Base-by-base conservation (phyloP, 2,329 filamentous ascomycete genomes). In the Trichophyton rubrum region DNA sequence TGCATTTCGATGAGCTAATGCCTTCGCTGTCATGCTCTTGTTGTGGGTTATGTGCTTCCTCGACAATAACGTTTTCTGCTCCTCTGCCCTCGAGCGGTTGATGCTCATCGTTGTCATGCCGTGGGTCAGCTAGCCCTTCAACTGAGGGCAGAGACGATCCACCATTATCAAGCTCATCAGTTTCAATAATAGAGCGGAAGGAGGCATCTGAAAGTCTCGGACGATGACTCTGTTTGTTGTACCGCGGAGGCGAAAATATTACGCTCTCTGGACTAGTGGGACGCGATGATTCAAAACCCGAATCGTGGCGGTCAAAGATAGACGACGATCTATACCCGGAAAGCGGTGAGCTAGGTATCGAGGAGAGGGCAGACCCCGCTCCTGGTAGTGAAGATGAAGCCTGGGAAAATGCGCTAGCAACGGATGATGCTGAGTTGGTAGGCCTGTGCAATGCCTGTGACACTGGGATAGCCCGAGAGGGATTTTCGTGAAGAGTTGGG, bases 241-340 rank as follows among this genome's bases (percentile, higher is more conserved):
- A 87, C 67, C 83, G 77, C 1, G 90, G 88, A 22, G 81, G 78
- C 79, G 69, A 82, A 56, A 74, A 72, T 13, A 86, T 77, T 59
- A 85, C 86, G 1, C 90, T 95, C 15, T 88, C 85, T 0, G 93
- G 92, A 41, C 91, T 96, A 0, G 84, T 86, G 0, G 91, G 89
- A 56, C 85, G 81, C 9, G 89, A 90, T 2, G 82, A 85, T 58
- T 89, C 86, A 53, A 75, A 78, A 60, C 79, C 80, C 64, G 79
- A 80, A 65, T 87, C 83, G 9, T 82, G 75, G 35, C 84, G 81
- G 70, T 96, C 92, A 67, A 96, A 96, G 55, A 96, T 78, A 0
- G 88, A 85, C 11, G 82, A 89, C 58, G 82, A 82, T 17, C 86
- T 83, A 64, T 85, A 84, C 33, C 84, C 84, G 1, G 90, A 93